These are phyloP conservation scores for Atractiella rhizophila DNA, from an alignment of 768 basidiomycete genomes.

Conservation along the genomic window DNA sequence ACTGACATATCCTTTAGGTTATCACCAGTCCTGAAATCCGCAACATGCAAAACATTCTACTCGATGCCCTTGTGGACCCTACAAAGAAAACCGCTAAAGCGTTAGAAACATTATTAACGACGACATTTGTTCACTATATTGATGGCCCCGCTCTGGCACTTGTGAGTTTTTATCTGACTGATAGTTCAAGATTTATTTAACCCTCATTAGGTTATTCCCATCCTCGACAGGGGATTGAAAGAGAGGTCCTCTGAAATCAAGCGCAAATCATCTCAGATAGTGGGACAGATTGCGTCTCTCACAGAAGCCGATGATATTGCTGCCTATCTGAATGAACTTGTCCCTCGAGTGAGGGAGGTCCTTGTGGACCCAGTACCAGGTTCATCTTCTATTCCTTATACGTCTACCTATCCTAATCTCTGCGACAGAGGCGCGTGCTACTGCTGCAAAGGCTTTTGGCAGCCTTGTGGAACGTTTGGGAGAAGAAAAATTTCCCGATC, in stretches of 20 bases:
- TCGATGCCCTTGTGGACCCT: constrained; percentile 89
- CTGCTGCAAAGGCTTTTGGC: constrained; percentile 85
- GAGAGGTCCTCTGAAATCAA: constrained; percentile 85
- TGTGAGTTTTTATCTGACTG: constrained; percentile 26
- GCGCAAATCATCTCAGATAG: constrained; percentile 83
- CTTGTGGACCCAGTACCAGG: constrained; percentile 93
- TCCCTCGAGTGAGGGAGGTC: constrained; percentile 75
- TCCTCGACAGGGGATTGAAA: constrained; percentile 70
- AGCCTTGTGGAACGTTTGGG: constrained; percentile 90
- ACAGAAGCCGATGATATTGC: constrained; percentile 80
- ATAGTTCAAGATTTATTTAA: constrained; percentile 1
- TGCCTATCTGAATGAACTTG: constrained; percentile 63
- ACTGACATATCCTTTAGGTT: constrained; percentile 25
- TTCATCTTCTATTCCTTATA: too few relatives aligned
- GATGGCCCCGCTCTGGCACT: constrained; percentile 87
- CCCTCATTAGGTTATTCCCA: constrained; percentile 51
- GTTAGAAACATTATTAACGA: constrained; percentile 60
- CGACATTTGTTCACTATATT: constrained; percentile 92
- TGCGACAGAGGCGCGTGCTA: constrained; percentile 86
- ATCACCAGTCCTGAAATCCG: constrained; percentile 95
- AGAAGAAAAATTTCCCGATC: constrained; percentile 78
- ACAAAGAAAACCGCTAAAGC: constrained; percentile 58
- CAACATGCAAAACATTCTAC: constrained; percentile 56
- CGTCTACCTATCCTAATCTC: too few relatives aligned
- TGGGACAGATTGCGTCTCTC: constrained; percentile 80